These are phyloP conservation scores for Dioscorea zingiberensis DNA, from an alignment of 106 monocot genomes.

Conservation along the genomic window DNA sequence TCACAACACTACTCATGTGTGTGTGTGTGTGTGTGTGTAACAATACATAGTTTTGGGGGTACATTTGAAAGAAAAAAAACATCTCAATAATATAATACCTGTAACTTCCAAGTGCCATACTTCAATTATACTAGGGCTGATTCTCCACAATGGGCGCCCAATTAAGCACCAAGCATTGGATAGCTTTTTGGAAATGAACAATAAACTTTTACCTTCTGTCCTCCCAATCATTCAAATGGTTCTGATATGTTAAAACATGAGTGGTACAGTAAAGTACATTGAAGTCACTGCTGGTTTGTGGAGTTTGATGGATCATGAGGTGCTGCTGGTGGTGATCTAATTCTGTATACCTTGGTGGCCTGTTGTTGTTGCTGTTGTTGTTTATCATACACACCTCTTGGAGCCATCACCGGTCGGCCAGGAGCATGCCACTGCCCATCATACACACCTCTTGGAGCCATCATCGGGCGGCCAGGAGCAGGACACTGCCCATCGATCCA, in stretches of 20 bases:
- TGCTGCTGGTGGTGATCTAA: conserved; percentile 14
- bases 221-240: neutral
- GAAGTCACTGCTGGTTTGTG: conserved; percentile 13
- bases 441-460: neutral
- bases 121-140: too few relatives aligned
- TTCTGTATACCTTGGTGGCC: conserved; percentile 35
- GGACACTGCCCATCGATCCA: conserved; percentile 54
- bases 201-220: neutral
- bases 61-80: too few relatives aligned
- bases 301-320: conserved; percentile 12
- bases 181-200: neutral
- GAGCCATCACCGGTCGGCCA: neutral
- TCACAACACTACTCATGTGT: too few relatives aligned
- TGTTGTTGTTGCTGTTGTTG: conserved; percentile 25
- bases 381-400: conserved; percentile 7
- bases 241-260: neutral
- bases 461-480: conserved; percentile 2
- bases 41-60: too few relatives aligned
- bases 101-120: too few relatives aligned
- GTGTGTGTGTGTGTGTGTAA: too few relatives aligned
- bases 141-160: neutral
- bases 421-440: conserved; percentile 27
- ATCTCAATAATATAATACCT: too few relatives aligned
- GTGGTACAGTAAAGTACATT: neutral
- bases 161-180: neutral